Conservation (phyloP, 208 protist genomes). For the Angomonas deanei region DNA sequence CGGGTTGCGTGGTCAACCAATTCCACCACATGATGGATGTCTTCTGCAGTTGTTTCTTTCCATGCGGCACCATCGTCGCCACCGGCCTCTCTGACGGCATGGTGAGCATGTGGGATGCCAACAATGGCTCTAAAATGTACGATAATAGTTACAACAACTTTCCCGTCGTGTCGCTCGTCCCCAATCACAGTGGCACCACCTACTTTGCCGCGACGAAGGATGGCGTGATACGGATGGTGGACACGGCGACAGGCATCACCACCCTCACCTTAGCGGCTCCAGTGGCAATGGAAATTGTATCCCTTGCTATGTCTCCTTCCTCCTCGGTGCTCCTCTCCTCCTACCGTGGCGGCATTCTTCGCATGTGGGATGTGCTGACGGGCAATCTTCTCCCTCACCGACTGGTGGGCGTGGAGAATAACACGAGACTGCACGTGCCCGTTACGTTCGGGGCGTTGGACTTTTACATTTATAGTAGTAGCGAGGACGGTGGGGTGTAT, state of each 20-base stretch:
- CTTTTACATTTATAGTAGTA: conserved; percentile 53
- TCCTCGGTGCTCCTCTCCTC: conserved; percentile 63
- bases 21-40: conserved; percentile 62
- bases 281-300: conserved; percentile 59
- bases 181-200: conserved; percentile 56
- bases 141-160: conserved; percentile 58
- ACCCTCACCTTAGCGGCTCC: conserved; percentile 62
- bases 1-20: conserved; percentile 26
- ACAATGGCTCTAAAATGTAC: conserved; percentile 49
- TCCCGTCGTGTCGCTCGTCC: conserved; percentile 51
- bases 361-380: conserved; percentile 70
- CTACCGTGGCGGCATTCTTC: conserved; percentile 60
- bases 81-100: conserved; percentile 78
- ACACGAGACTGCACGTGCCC: conserved; percentile 37
- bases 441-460: conserved; percentile 55
- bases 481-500: conserved; percentile 64
- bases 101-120: conserved; percentile 67
- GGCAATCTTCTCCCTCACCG: conserved; percentile 45
- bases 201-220: conserved; percentile 80
- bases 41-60: conserved; percentile 66
- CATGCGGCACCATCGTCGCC: conserved; percentile 60
- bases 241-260: conserved; percentile 64
- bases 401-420: conserved; percentile 56
- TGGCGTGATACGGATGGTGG: conserved; percentile 65
- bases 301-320: conserved; percentile 68